Base-by-base conservation (phyloP, 331 rosid genomes). In the Erythrophleum ivorense region DNA sequence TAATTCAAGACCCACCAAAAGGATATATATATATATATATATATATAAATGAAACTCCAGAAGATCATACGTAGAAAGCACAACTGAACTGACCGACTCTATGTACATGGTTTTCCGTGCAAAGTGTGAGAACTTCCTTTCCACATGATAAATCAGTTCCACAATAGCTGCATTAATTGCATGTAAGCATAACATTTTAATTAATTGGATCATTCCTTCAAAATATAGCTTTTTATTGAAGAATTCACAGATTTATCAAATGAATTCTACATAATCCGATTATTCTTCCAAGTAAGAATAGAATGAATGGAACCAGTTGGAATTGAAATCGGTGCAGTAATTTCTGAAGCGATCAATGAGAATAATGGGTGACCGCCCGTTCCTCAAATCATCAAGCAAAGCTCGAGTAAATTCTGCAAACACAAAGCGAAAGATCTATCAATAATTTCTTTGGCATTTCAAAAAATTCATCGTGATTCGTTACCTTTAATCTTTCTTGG, bases 401-500 rank as follows among this genome's bases (percentile, higher is more conserved):
- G 85, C 69, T 48, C 84, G 81, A 66, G 92, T 90, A 78, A 95
- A 87, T 21, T 89, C 98, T 93, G 92, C 73, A 78, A 65, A 78
- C 6, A 43, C 52, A 53, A 6, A 49, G 12, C 13, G 11, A 74
- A 72, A 50, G 4, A 3, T 38, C 5, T 49, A 70, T 16, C 12
- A n/a, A 8, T 0, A 54, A 69, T 11, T 19, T 38, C 3, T 40
- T 53, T 18, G 4, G 50, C 41, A 29, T 59, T 63, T 18, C 12
- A 12, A 19, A 68, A 59, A 31, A n/a, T 50, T 19, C 40, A 48
- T 65, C 55, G 16, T 40, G 33, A 66, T 78, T 64, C 36, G 9
- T 9, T 4, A 92, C 97, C 95, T 89, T 83, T 90, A 85, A 95
- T 90, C 80, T 84, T 92, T 19, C 73, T 29, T 14, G 90, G 88